Evolutionary conservation across 208 protist genomes (phyloP).

Genomic region (Trypanosoma rangeli): DNA sequence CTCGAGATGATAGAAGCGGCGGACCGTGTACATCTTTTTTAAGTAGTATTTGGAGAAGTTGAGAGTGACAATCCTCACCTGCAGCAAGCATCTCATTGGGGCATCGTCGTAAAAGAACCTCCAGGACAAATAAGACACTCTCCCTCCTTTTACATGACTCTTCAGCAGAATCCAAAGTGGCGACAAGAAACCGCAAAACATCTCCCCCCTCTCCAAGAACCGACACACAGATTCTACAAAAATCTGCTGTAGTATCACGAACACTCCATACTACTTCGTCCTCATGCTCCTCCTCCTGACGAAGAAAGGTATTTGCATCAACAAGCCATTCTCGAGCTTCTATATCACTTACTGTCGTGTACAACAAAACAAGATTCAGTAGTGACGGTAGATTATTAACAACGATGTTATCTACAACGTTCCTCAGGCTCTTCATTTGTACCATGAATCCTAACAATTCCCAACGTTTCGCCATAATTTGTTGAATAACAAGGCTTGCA

Average conservation of each 20-base stretch:
- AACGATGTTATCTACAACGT: background rate
- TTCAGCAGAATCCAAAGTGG: background rate
- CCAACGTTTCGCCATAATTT: slow-evolving; percentile 20
- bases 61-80: slow-evolving; percentile 37
- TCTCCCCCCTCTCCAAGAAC: slow-evolving; percentile 31
- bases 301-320: slow-evolving; percentile 50
- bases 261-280: slow-evolving; percentile 40
- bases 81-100: slow-evolving; percentile 27
- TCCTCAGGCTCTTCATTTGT: slow-evolving; percentile 8
- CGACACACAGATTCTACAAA: slow-evolving; percentile 30
- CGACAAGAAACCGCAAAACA: slow-evolving; percentile 33
- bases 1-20: slow-evolving; percentile 37
- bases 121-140: slow-evolving; percentile 52
- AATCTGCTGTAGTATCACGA: slow-evolving; percentile 43
- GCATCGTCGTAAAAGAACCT: slow-evolving; percentile 35
- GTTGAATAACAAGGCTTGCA: slow-evolving; percentile 12
- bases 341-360: slow-evolving; percentile 30
- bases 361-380: slow-evolving; percentile 36
- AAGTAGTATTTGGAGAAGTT: slow-evolving; percentile 37
- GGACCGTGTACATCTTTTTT: slow-evolving; percentile 29
- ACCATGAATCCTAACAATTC: slow-evolving; percentile 12
- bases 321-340: slow-evolving; percentile 32
- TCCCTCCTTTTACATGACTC: slow-evolving; percentile 38
- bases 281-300: slow-evolving; percentile 56
- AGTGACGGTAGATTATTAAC: slow-evolving; percentile 15